phyloP scores from a whole-genome alignment of 495 filamentous ascomycete species.

The Xylaria scruposa region DNA sequence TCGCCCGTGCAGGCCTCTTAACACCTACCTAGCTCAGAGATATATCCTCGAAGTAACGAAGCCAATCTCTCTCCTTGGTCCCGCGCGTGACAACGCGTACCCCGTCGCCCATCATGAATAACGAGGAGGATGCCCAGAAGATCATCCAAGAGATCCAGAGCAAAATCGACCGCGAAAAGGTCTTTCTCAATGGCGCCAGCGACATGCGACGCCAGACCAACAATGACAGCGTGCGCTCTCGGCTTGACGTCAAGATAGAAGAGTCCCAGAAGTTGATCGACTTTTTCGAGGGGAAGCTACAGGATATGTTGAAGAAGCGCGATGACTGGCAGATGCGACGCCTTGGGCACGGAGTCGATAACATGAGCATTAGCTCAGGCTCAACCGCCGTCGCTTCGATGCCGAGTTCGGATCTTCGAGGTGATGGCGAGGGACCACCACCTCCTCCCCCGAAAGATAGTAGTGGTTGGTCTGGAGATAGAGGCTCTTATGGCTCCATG shows the following conservation, averaged over 20 bases:
- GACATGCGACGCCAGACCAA: slow-evolving; percentile 94
- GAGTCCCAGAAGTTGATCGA: slow-evolving; percentile 91
- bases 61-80: slow-evolving; percentile 24
- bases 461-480: slow-evolving; percentile 45
- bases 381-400: slow-evolving; percentile 47
- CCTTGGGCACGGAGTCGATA: slow-evolving; percentile 68
- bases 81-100: slow-evolving; percentile 50
- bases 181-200: slow-evolving; percentile 91
- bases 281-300: slow-evolving; percentile 90
- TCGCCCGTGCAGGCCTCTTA: slow-evolving; percentile 5
- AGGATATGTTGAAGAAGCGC: slow-evolving; percentile 34
- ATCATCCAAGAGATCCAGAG: slow-evolving; percentile 64
- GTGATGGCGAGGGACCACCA: slow-evolving; percentile 57
- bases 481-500: slow-evolving; percentile 51
- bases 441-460: slow-evolving; percentile 71
- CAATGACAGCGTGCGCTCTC: slow-evolving; percentile 86
- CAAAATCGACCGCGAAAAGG: slow-evolving; percentile 98
- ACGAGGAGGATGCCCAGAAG: slow-evolving; percentile 78
- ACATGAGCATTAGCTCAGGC: slow-evolving; percentile 61
- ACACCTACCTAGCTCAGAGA: slow-evolving; percentile 16
- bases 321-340: slow-evolving; percentile 81
- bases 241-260: slow-evolving; percentile 89
- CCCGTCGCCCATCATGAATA: slow-evolving; percentile 55
- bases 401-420: slow-evolving; percentile 43
- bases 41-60: slow-evolving; percentile 9